These are phyloP conservation scores for Exophiala calicioides DNA, from an alignment of 2,329 filamentous ascomycete species.

Conservation along the genomic window DNA sequence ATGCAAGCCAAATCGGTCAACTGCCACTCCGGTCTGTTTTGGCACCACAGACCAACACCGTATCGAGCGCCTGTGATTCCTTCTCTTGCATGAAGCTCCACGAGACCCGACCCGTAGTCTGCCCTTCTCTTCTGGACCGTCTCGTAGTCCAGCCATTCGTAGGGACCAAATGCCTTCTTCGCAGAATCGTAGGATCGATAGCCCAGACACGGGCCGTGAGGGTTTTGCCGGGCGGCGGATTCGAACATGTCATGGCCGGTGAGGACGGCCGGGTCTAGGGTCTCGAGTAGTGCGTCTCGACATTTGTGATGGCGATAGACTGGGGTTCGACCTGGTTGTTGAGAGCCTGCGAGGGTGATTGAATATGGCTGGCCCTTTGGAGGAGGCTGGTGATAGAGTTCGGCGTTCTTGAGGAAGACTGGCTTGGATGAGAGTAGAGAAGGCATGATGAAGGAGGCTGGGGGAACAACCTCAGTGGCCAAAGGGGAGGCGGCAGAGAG, in stretches of 20 bases:
- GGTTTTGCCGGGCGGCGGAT: conserved; percentile 43
- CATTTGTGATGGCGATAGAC: conserved; percentile 84
- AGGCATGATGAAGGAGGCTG: conserved; percentile 36
- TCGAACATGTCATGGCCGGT: conserved; percentile 85
- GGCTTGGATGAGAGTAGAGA: conserved; percentile 37
- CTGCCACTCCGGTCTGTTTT: conserved; percentile 88
- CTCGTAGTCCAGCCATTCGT: conserved; percentile 79
- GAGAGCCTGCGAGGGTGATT: conserved; percentile 72
- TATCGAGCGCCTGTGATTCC: conserved; percentile 68
- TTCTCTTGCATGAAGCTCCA: conserved; percentile 74
- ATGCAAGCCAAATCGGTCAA: conserved; percentile 81
- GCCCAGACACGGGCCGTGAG: conserved; percentile 67
- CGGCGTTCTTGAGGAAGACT: conserved; percentile 40
- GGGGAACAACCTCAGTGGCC: neutral
- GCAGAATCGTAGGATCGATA: conserved; percentile 74
- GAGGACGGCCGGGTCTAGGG: conserved; percentile 67
- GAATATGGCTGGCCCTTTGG: conserved; percentile 77
- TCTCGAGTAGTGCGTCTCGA: conserved; percentile 69
- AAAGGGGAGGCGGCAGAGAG: neutral
- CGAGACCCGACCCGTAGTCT: conserved; percentile 81
- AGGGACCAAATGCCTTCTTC: conserved; percentile 74
- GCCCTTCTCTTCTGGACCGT: conserved; percentile 76
- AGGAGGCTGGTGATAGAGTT: conserved; percentile 62
- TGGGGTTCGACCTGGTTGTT: conserved; percentile 68
- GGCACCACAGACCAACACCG: conserved; percentile 80